A percentile compares a stretch with the other conserved stretches of the same genome.
Conservation (phyloP, 352 stramenopile genomes). For the Phytophthora pistaciae region DNA sequence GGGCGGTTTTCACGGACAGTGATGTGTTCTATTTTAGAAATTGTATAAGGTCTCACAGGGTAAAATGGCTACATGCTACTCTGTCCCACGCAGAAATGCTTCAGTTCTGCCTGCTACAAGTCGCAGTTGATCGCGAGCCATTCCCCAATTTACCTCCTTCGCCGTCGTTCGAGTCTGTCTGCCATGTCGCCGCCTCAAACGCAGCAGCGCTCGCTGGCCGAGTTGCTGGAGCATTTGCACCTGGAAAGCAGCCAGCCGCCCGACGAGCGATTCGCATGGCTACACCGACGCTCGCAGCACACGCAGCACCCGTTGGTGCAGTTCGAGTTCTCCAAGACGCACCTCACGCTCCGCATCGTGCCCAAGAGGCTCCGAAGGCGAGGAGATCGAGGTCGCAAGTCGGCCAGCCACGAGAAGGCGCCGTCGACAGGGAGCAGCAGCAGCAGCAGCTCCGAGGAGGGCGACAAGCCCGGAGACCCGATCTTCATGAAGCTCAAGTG, state of each 20-base stretch:
- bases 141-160: conserved; percentile 16
- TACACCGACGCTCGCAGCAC: conserved; percentile 25
- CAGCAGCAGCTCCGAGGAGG: conserved; percentile 21
- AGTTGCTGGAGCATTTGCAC: conserved; percentile 30
- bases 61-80: conserved; percentile 10
- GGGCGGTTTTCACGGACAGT: background rate
- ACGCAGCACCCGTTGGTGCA: conserved; percentile 28
- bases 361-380: conserved; percentile 2
- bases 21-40: background rate
- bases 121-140: background rate
- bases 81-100: conserved; percentile 9
- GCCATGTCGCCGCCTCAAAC: conserved; percentile 6
- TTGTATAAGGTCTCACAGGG: background rate
- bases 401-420: conserved; percentile 1
- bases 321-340: conserved; percentile 27
- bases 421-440: conserved; percentile 13
- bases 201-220: conserved; percentile 13
- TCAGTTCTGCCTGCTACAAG: background rate
- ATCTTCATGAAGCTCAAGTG: conserved; percentile 41
- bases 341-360: conserved; percentile 28
- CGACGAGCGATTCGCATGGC: conserved; percentile 27
- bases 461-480: conserved; percentile 6
- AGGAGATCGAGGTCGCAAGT: conserved; percentile 1
- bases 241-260: conserved; percentile 30
- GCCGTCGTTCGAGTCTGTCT: background rate